phyloP scores from a whole-genome alignment of 805 yeast species.

The Hagleromyces aurorensis region DNA sequence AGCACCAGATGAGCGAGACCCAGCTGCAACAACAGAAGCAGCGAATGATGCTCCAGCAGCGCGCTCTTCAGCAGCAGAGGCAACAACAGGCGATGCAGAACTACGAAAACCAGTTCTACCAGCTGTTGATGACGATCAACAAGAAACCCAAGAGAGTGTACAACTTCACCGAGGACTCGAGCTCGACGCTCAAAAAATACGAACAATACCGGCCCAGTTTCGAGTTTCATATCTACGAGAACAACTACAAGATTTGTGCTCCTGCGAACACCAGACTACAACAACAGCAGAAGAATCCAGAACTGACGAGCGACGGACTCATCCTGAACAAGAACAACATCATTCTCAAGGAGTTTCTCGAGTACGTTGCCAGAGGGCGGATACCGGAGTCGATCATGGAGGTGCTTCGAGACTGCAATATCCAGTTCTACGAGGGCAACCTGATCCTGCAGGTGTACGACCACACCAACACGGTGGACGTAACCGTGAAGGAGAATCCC shows the following conservation, averaged over 20 bases:
- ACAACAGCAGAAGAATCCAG: constrained; percentile 32
- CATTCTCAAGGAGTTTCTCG: constrained; percentile 69
- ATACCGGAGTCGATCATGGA: constrained; percentile 88
- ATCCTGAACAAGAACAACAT: constrained; percentile 70
- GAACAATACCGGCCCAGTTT: constrained; percentile 71
- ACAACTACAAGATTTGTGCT: constrained; percentile 84
- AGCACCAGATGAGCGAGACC: constrained; percentile 20
- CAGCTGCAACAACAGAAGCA: constrained; percentile 21
- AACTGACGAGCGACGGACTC: constrained; percentile 50
- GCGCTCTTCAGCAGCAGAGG: constrained; percentile 21
- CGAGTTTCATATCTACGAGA: constrained; percentile 85
- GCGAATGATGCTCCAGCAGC: constrained; percentile 30
- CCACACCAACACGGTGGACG: constrained; percentile 49
- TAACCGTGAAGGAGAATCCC: constrained; percentile 12
- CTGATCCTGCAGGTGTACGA: constrained; percentile 80
- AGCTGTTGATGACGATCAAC: constrained; percentile 27
- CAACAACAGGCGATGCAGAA: constrained; percentile 37
- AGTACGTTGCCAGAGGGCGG: constrained; percentile 69
- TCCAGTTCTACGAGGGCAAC: constrained; percentile 84
- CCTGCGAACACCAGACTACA: constrained; percentile 37
- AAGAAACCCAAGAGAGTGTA: constrained; percentile 39
- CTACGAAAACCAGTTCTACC: constrained; percentile 36
- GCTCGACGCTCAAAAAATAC: constrained; percentile 68
- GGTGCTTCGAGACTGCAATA: constrained; percentile 77
- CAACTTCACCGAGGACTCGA: constrained; percentile 62